phyloP scores from a whole-genome alignment of 768 basidiomycete species.

The Tulasnella sp. region DNA sequence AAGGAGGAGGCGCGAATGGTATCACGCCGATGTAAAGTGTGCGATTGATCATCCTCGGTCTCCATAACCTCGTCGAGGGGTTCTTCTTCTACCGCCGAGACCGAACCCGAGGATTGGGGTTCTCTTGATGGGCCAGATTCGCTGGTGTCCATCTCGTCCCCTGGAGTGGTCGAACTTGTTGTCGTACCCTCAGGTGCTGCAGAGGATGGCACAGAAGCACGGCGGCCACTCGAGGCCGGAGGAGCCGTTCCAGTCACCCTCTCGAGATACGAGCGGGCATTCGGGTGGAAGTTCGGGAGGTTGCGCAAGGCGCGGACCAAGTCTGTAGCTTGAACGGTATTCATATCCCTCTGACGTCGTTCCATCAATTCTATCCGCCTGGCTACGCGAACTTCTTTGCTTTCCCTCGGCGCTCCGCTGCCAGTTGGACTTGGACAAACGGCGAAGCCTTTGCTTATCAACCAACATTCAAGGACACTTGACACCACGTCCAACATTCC shows the following conservation, averaged over 20 bases:
- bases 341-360: conserved; percentile 41
- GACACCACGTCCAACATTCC: conserved; percentile 35
- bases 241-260: neutral
- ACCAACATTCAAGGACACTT: conserved; percentile 33
- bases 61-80: neutral
- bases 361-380: conserved; percentile 42
- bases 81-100: neutral
- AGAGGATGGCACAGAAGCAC: neutral
- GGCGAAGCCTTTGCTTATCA: conserved; percentile 39
- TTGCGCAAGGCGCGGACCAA: conserved; percentile 47
- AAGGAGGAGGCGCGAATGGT: conserved; percentile 1
- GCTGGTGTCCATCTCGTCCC: neutral
- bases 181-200: neutral
- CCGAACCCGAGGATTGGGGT: neutral
- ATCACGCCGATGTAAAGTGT: neutral
- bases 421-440: conserved; percentile 71
- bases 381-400: conserved; percentile 58
- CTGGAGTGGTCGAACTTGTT: neutral
- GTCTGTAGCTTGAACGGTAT: conserved; percentile 35
- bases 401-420: conserved; percentile 61
- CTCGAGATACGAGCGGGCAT: neutral
- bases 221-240: neutral
- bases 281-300: conserved; percentile 26
- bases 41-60: neutral
- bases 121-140: neutral